Base-by-base conservation (phyloP, 441 rosid species). In the Jatropha multifida region DNA sequence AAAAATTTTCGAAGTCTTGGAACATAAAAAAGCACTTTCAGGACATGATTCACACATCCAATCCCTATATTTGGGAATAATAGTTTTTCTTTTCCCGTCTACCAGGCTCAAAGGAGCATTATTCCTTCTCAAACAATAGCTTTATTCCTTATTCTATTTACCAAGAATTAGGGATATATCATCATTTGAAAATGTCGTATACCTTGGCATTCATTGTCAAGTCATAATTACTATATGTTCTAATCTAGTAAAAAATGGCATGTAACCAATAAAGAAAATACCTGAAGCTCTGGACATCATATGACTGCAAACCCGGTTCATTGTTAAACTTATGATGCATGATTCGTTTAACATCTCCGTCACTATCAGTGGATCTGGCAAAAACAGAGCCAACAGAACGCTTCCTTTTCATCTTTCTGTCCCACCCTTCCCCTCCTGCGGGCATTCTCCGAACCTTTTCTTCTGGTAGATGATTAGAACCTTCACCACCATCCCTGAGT, bases 381-480 rank as follows among this genome's bases (percentile, higher is more conserved):
- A 82, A 82, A 70, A 82, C 85, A 63, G 79, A 75, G 65, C 88
- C 87, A 7, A 83, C 82, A 27, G 94, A 84, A 66, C 90, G 90
- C 79, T 80, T 90, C 82, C 83, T 83, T 85, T 85, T 88, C 84
- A 84, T 85, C 84, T 83, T 90, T 76, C 80, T 85, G 48, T 88
- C 92, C 94, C 94, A 90, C 56, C 88, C 88, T 73, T 89, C 93
- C 69, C 89, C 90, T 72, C 88, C 89, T 77, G 86, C 82, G 74
- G 92, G 82, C 80, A 90, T 64, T 80, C 85, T 82, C 23, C 85
- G 85, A 65, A 80, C 73, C 81, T 86, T 90, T 76, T 87, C 94
- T 80, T 86, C 89, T 10, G 74, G 74, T 46, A 81, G 58, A 79
- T 82, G 58, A 77, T 81, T 85, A 81, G 87, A 84, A 76, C 73